These are phyloP conservation scores for Penicillium robsamsonii DNA, from an alignment of 495 filamentous ascomycete species.

Conservation along the genomic window DNA sequence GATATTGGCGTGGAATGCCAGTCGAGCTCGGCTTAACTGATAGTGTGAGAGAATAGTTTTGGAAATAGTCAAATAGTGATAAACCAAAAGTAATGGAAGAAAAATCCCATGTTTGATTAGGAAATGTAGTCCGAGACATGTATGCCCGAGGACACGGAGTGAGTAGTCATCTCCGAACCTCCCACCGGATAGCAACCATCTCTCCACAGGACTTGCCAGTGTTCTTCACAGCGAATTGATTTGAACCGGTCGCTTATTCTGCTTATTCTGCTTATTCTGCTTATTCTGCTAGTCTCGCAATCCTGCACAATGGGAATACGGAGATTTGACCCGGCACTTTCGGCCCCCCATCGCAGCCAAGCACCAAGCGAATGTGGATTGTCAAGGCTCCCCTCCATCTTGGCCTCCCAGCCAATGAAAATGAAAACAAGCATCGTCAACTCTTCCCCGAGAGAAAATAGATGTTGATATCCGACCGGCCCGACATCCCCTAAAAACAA, in stretches of 20 bases:
- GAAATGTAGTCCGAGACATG: neutral
- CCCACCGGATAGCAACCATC: neutral
- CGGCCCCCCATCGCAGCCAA: neutral
- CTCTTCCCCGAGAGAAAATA: neutral
- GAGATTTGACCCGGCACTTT: neutral
- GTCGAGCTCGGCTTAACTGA: slow-evolving; percentile 5
- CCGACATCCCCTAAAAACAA: neutral
- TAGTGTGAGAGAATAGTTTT: neutral
- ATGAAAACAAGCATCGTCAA: neutral
- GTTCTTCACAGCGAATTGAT: neutral
- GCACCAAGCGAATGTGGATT: neutral
- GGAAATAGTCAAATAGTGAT: neutral
- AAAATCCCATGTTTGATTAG: neutral
- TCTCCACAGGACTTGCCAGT: neutral
- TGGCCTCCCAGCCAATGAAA: neutral
- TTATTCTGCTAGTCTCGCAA: too few relatives aligned
- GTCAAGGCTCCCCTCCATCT: neutral
- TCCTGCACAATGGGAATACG: neutral
- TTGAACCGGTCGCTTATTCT: neutral
- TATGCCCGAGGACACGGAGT: neutral
- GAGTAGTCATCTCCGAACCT: neutral
- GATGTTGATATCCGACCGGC: neutral
- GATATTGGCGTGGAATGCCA: slow-evolving; percentile 49
- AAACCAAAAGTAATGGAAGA: neutral
- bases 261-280: too few relatives aligned